Percentiles rank a stretch among this genome's conserved stretches.
These are phyloP conservation scores for Quercus suber DNA, from an alignment of 306 rosid genomes.

Conservation along the genomic window DNA sequence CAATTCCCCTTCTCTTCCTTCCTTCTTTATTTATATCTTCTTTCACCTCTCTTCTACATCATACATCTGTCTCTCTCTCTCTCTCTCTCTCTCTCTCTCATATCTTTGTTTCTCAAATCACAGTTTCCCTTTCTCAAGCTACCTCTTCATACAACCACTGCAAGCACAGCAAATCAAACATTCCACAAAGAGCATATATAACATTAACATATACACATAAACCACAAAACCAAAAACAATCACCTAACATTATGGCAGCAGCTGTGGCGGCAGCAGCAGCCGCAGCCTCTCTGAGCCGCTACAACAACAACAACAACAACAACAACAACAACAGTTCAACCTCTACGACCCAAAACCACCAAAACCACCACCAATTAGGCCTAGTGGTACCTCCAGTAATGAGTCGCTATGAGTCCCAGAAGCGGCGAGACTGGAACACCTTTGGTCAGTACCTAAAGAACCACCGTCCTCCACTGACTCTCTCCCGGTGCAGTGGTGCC, in stretches of 20 bases:
- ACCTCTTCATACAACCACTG: no score
- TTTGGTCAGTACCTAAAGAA: conserved; percentile 88
- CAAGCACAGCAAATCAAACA: no score
- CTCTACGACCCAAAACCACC: neutral
- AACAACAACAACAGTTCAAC: no score
- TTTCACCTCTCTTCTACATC: neutral
- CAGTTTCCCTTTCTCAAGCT: neutral
- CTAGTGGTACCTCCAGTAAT: conserved; percentile 1
- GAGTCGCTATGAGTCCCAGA: conserved; percentile 80
- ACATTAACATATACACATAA: no score
- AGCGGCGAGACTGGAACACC: conserved; percentile 88
- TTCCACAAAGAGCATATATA: no score
- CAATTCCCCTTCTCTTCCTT: neutral
- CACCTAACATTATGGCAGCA: conserved; percentile 29
- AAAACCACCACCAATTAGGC: neutral
- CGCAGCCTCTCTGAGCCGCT: conserved; percentile 12
- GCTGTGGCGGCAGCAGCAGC: conserved; percentile 29
- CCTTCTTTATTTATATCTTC: neutral
- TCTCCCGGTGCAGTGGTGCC: conserved; percentile 69
- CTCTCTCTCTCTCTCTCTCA: neutral
- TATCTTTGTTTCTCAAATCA: neutral
- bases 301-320: neutral
- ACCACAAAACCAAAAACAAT: no score
- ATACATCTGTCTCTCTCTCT: neutral
- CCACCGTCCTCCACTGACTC: conserved; percentile 73